Evolutionary conservation across 192 early-diverging fungal species (phyloP), one percentile per base, ranked within the genome.

Genomic region (Gryganskiella cystojenkinii): DNA sequence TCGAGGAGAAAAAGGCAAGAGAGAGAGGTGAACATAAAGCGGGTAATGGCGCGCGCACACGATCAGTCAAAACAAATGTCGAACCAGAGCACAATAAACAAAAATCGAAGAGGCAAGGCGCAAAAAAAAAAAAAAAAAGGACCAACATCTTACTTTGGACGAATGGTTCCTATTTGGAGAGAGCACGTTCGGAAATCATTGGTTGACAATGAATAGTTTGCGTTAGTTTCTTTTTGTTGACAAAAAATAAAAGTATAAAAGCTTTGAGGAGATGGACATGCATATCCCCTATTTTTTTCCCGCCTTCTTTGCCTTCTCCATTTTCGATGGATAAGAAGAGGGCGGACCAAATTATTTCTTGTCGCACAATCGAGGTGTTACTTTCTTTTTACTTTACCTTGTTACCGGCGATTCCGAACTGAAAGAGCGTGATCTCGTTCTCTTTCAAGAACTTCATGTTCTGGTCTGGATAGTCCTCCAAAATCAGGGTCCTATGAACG

Each of bases 361-460:
- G 7, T 40, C 37, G 5, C 37, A 5, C 37, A 40, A 40, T 9
- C 5, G 37, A 40, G 37, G 13, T 40, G 37, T 40, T 17, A 9
- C 24, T 2, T 42, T 2, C 28, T 24, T 45, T 47, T n/a, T 61
- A 27, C 44, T 28, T 66, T 75, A 92, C 94, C 85, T 99, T 99
- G 79, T 99, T 99, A 7, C 95, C 96, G 19, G 92, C 88, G 40
- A 98, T 92, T 34, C 88, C 88, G 73, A 96, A 93, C 67, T 98
- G 98, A 67, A 95, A 89, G 49, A 96, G 85, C 22, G 84, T 86
- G 25, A 99, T 92, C 9, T 84, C 78, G 70, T 98, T 89, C 28
- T 92, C 84, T 55, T 91, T 79, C 28, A 96, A 67, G 70, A 97
- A 99, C 64, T 87, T 88, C 79, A 91, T 84, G 81, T 96, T 98